phyloP scores from a whole-genome alignment of 345 rosid genomes.

The Zanthoxylum bungeanum region DNA sequence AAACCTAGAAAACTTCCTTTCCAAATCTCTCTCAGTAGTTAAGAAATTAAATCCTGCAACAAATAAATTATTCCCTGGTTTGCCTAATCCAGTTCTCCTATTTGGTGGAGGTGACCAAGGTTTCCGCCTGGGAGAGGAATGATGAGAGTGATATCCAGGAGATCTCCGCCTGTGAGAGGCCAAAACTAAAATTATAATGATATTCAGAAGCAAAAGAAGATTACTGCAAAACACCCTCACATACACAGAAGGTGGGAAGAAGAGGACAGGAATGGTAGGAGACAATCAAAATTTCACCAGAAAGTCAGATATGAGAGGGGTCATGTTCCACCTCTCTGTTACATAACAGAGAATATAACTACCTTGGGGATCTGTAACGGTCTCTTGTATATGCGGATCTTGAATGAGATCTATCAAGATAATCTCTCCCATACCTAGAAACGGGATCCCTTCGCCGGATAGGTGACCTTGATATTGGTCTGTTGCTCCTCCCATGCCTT shows the following conservation, averaged over 20 bases:
- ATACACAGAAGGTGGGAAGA: neutral
- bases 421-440: conserved; percentile 18
- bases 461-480: conserved; percentile 20
- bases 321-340: neutral
- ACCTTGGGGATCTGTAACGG: conserved; percentile 15
- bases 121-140: conserved; percentile 14
- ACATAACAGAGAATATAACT: neutral
- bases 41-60: conserved; percentile 25
- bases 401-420: conserved; percentile 13
- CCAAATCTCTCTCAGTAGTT: conserved; percentile 32
- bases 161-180: conserved; percentile 19
- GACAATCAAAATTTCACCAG: neutral
- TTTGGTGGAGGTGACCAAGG: conserved; percentile 31
- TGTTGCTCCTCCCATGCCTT: conserved; percentile 3
- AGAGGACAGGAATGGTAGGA: neutral
- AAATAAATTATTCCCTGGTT: conserved; percentile 25
- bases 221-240: neutral
- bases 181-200: conserved; percentile 4
- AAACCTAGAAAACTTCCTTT: conserved; percentile 29
- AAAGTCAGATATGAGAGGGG: neutral
- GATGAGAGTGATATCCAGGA: conserved; percentile 15
- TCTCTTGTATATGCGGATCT: conserved; percentile 21
- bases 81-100: conserved; percentile 23
- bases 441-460: conserved; percentile 9
- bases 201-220: neutral